Base-by-base conservation (phyloP, 768 basidiomycete genomes). In the Hygrocybe punicea region DNA sequence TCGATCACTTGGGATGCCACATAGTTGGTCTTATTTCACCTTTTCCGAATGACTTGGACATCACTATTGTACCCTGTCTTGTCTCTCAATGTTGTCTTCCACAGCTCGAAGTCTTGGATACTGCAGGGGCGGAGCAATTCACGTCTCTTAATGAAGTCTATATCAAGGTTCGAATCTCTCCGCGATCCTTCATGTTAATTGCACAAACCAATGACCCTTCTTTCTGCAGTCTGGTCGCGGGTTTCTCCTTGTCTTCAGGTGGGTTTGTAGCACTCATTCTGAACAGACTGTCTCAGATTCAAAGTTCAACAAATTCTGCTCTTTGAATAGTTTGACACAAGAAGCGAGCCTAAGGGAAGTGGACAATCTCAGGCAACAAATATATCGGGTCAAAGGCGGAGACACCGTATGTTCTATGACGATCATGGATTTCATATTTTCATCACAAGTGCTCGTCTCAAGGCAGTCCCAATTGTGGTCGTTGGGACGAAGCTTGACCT, bases 401-500 rank as follows among this genome's bases (percentile, higher is more conserved):
- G 83, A 84, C 63, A 79, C 72, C 23, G 86, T 88, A 60, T 65
- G 77, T 71, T 16, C 3, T 25, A 36, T 42, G 14, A 13, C 46
- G 59, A 23, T 29, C 45, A 29, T 42, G 48, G 13, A 17, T 55
- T 35, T 37, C 35, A 47, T 55, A 23, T 24, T 21, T 24, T n/a
- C 34, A 35, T 21, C 48, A 51, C 21, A 29, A 21, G n/a, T 17
- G 52, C 24, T 44, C 48, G 46, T 21, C 13, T 53, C 37, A 60
- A 88, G 84, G 74, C 73, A 29, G 73, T 91, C 17, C 93, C 92
- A 8, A 89, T 94, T 60, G 87, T 93, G 10, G 81, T 93, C 14
- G 92, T 92, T 8, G 92, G 91, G 42, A 93, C 91, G 29, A 92
- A 93, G 68, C 76, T 87, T 40, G 93, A 94, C 68, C 80, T 94